Percentiles rank a stretch among this genome's conserved stretches.
Evolutionary conservation across 1,139 yeast species (phyloP).

Genomic region (Lizanozyma gosingica): DNA sequence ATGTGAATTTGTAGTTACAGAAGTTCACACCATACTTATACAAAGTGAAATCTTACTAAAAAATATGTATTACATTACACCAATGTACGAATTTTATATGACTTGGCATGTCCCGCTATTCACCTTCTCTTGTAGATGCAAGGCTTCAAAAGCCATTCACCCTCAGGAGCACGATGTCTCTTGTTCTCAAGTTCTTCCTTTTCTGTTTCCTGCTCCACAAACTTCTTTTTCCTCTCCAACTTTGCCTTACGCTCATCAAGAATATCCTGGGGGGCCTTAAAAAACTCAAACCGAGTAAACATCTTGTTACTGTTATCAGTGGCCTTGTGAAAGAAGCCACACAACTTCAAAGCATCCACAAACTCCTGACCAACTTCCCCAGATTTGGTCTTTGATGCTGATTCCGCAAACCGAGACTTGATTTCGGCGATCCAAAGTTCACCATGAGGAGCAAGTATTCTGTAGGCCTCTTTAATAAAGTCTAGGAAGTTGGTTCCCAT

Average conservation of each 20-base stretch:
- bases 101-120: too few relatives aligned
- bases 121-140: slow-evolving; percentile 90
- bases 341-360: slow-evolving; percentile 61
- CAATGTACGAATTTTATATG: too few relatives aligned
- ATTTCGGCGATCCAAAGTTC: slow-evolving; percentile 97
- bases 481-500: slow-evolving; percentile 97
- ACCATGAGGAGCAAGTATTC: slow-evolving; percentile 83
- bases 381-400: slow-evolving; percentile 14
- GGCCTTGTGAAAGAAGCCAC: slow-evolving; percentile 80
- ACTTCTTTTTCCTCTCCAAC: slow-evolving; percentile 56
- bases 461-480: slow-evolving; percentile 80
- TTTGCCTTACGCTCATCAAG: slow-evolving; percentile 57
- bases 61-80: too few relatives aligned
- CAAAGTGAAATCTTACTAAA: too few relatives aligned
- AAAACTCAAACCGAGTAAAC: slow-evolving; percentile 92
- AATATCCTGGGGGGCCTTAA: slow-evolving; percentile 72
- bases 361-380: slow-evolving; percentile 60
- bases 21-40: too few relatives aligned
- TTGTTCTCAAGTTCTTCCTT: slow-evolving; percentile 48
- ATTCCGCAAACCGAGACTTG: slow-evolving; percentile 77
- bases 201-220: slow-evolving; percentile 61
- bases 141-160: slow-evolving; percentile 86
- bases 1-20: too few relatives aligned
- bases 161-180: slow-evolving; percentile 59
- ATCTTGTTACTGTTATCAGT: slow-evolving; percentile 86